phyloP scores from a whole-genome alignment of 140 eudicot species.

The Bidens hawaiensis region DNA sequence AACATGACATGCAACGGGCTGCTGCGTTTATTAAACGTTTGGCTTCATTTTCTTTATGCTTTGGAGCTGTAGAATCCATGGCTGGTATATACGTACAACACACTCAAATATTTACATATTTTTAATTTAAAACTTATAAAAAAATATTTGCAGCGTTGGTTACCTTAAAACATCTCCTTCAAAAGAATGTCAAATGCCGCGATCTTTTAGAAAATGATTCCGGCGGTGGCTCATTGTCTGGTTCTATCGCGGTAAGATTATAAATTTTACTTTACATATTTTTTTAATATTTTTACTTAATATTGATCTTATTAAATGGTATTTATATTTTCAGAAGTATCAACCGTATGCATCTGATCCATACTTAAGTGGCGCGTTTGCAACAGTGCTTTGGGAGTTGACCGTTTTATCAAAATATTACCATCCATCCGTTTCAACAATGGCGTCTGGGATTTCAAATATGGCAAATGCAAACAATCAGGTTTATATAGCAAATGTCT shows the following conservation, averaged over 20 bases:
- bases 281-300: neutral
- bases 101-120: neutral
- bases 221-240: conserved; percentile 95
- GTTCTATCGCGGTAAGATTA: conserved; percentile 60
- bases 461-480: conserved; percentile 46
- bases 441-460: conserved; percentile 60
- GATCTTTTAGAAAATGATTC: conserved; percentile 87
- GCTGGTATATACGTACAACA: conserved; percentile 57
- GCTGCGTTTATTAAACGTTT: conserved; percentile 95
- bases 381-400: conserved; percentile 96
- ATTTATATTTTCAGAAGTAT: conserved; percentile 46
- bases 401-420: conserved; percentile 73
- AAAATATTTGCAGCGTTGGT: conserved; percentile 71
- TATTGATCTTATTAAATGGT: neutral
- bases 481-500: conserved; percentile 30
- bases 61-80: conserved; percentile 93
- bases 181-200: conserved; percentile 84
- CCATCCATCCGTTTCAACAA: conserved; percentile 72
- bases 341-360: conserved; percentile 89
- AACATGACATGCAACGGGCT: conserved; percentile 97
- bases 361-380: conserved; percentile 85
- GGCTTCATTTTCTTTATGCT: conserved; percentile 77
- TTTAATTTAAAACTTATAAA: neutral
- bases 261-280: neutral
- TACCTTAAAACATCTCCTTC: conserved; percentile 85